A percentile compares a stretch with the other conserved stretches of the same genome.
Conservation (phyloP, 768 basidiomycete species). For the Cubamyces lactineus region DNA sequence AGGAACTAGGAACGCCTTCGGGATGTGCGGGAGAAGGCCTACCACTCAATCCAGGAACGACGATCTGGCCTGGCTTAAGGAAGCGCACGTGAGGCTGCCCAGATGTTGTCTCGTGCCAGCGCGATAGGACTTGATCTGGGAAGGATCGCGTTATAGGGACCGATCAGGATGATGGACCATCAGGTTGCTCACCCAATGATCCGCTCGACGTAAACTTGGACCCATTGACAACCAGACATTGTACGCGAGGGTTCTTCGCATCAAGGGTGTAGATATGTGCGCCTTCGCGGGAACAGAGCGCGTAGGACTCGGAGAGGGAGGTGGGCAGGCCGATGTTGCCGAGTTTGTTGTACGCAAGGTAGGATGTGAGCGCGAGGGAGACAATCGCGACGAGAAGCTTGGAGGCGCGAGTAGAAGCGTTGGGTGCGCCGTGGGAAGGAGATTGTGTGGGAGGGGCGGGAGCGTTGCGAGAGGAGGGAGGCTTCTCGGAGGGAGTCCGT, state of each 20-base stretch:
- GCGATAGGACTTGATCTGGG: constrained; percentile 47
- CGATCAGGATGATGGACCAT: constrained; percentile 26
- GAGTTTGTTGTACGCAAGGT: constrained; percentile 20
- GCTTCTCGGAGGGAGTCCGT: constrained; percentile 19
- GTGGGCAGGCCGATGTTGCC: not conserved
- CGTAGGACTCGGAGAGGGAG: constrained; percentile 46
- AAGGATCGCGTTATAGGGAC: constrained; percentile 13
- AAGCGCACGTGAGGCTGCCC: constrained; percentile 41
- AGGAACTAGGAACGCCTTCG: not conserved
- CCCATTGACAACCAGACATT: constrained; percentile 66
- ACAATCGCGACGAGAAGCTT: constrained; percentile 27
- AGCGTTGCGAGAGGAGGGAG: not conserved
- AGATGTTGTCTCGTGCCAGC: constrained; percentile 36
- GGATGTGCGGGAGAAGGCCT: constrained; percentile 30
- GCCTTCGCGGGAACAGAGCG: constrained; percentile 60
- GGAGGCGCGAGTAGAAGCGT: not conserved
- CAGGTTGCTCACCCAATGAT: constrained; percentile 50
- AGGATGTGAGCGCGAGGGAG: constrained; percentile 28
- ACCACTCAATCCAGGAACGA: constrained; percentile 78
- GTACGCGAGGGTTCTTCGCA: constrained; percentile 47
- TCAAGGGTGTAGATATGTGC: constrained; percentile 72
- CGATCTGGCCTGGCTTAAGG: constrained; percentile 57
- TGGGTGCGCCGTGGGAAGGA: not conserved
- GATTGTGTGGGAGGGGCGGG: not conserved
- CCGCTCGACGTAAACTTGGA: constrained; percentile 57